These are phyloP conservation scores for Cladobotryum protrusum DNA, from an alignment of 2,329 filamentous ascomycete species.

Conservation along the genomic window DNA sequence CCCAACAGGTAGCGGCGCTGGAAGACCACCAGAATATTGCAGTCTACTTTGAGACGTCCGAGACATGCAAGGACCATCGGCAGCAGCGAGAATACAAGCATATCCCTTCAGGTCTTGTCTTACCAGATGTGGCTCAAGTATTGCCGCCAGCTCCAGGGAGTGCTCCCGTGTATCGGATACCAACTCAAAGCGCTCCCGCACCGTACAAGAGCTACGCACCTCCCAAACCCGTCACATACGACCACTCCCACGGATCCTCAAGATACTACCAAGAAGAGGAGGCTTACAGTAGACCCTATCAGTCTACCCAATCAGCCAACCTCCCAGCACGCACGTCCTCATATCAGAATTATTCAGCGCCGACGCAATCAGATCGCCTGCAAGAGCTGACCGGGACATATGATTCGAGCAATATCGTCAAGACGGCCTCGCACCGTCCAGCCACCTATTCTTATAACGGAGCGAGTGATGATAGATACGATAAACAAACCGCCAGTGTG, in stretches of 20 bases:
- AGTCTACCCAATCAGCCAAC: background rate
- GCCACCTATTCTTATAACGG: too few relatives aligned
- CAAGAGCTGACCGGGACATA: background rate
- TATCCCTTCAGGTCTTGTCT: background rate
- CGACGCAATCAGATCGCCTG: background rate
- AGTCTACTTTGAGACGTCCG: slow-evolving; percentile 1
- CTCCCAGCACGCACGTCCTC: background rate
- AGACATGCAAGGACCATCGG: background rate
- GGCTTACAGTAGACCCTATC: too few relatives aligned
- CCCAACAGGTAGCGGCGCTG: background rate
- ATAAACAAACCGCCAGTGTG: too few relatives aligned
- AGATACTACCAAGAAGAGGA: too few relatives aligned
- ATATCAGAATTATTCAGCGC: background rate
- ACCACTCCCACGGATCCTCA: too few relatives aligned
- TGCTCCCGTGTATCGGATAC: background rate
- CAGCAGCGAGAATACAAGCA: background rate
- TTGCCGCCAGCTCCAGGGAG: background rate
- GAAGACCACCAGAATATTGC: background rate
- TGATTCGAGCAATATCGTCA: background rate
- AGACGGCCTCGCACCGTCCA: too few relatives aligned
- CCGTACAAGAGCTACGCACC: background rate
- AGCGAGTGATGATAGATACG: too few relatives aligned
- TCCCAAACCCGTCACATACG: background rate
- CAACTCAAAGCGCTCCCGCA: background rate
- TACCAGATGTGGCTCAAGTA: background rate